Base-by-base conservation (phyloP, 2,329 filamentous ascomycete genomes). In the Lachnellula arida region DNA sequence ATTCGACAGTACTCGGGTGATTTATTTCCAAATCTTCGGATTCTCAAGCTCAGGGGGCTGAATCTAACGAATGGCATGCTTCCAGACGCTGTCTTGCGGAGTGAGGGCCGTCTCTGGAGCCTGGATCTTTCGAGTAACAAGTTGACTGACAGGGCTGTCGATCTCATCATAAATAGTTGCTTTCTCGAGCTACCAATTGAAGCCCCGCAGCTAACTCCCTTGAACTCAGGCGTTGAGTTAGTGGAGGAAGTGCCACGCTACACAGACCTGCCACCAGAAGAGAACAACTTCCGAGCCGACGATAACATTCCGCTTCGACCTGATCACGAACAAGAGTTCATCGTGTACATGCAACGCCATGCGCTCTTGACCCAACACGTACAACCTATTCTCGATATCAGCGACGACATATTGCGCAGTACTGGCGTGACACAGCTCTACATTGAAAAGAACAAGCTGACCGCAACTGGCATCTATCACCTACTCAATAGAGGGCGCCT, bases 121-220 rank as follows among this genome's bases (percentile, higher is more conserved):
- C 64, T 85, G 4, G 81, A 86, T 58, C 49, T 85, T 0, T 72
- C 74, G 39, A 52, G 74, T 5, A 86, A 86, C 60, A 73, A 72
- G 11, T 64, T 86, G 9, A 77, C 75, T 0, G 81, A 85, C 61
- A 61, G 39, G 2, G 61, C 70, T 3, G 62, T 82, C 11, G 64
- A 71, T 7, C 39, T 49, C 2, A 58, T 78, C 14, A 57, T 67
- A 5, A 44, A 66, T 5, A 59, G 62, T 17, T 75, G 71, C 57
- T 70, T 6, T 78, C 12, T 66, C 67, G 3, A 49, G 7, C 11
- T 22, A 39, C 51, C 40, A 15, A 25, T 19, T 11, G 15, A 39
- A 19, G 15, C 46, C 34, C 19, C 35, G 11, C 28, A 32, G 11
- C 8, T 22, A 5, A 5, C 15, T 17, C 15, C 15, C 6, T 5